phyloP scores from a whole-genome alignment of 2,329 filamentous ascomycete species.

The Penicillium sp. region DNA sequence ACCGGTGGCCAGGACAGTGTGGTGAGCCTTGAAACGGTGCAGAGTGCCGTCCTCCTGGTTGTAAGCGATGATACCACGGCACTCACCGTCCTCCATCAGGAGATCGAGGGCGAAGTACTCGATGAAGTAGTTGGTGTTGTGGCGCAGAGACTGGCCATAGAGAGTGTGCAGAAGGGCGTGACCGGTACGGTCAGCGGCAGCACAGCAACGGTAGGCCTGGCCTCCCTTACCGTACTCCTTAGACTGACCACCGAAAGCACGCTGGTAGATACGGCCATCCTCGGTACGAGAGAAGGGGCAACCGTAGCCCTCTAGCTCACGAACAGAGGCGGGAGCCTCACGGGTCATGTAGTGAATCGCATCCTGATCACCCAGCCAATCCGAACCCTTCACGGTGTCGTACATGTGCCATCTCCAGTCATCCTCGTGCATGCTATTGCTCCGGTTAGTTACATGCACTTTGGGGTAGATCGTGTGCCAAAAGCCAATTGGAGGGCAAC shows the following conservation, averaged over 20 bases:
- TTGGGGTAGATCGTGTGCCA: conserved; percentile 7
- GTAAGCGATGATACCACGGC: conserved; percentile 94
- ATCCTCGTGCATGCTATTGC: conserved; percentile 88
- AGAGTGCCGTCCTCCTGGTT: conserved; percentile 99
- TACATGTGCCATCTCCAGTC: conserved; percentile 99
- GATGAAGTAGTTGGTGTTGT: conserved; percentile 99
- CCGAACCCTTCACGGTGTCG: conserved; percentile 95
- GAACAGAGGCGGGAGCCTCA: conserved; percentile 86
- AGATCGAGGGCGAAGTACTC: conserved; percentile 97
- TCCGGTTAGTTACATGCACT: conserved; percentile 25
- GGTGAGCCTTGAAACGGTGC: conserved; percentile 93
- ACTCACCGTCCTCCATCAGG: conserved; percentile 96
- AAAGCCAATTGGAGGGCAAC: conserved; percentile 20
- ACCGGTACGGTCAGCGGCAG: conserved; percentile 93
- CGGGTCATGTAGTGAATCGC: conserved; percentile 99
- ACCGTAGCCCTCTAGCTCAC: conserved; percentile 96
- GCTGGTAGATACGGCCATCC: conserved; percentile 97
- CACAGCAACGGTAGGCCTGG: conserved; percentile 96
- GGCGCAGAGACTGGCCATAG: conserved; percentile 92
- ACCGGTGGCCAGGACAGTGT: conserved; percentile 95
- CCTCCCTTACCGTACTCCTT: conserved; percentile 95
- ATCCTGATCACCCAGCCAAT: conserved; percentile 97
- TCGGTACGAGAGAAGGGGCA: conserved; percentile 92
- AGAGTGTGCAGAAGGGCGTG: conserved; percentile 98
- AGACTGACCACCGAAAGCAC: conserved; percentile 96